These are phyloP conservation scores for Pneumocystis sp. DNA, from an alignment of 1,139 yeast genomes.

Conservation along the genomic window DNA sequence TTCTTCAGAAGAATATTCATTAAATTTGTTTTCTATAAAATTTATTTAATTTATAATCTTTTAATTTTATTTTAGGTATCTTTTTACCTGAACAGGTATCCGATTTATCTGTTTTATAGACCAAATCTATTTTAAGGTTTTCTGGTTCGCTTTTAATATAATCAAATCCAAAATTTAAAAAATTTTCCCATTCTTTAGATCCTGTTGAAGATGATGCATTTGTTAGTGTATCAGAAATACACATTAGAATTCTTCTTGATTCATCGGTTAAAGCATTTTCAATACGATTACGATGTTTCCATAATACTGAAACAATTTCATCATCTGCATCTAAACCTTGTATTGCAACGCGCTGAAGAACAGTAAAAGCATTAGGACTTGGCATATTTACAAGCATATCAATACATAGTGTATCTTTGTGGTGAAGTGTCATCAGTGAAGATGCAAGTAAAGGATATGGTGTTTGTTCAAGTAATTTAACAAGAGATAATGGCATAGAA, in stretches of 20 bases:
- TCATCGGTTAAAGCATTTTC: background rate
- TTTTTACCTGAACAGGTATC: background rate
- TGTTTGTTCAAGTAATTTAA: background rate
- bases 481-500: background rate
- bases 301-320: background rate
- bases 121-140: background rate
- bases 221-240: background rate
- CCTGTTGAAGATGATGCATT: background rate
- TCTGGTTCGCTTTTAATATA: background rate
- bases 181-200: background rate
- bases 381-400: slow-evolving; percentile 16
- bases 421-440: background rate
- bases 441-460: background rate
- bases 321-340: background rate
- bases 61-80: background rate
- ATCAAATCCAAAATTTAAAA: slow-evolving; percentile 1
- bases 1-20: background rate
- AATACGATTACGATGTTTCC: background rate
- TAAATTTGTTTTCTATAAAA: background rate
- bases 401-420: slow-evolving; percentile 14
- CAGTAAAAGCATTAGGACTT: slow-evolving; percentile 3
- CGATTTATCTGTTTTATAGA: background rate
- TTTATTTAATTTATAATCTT: background rate
- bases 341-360: background rate
- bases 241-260: background rate